Percentiles rank a stretch among this genome's conserved stretches.
Conservation (phyloP, 2,329 filamentous ascomycete species). For the Dothideomycetidae sp. region DNA sequence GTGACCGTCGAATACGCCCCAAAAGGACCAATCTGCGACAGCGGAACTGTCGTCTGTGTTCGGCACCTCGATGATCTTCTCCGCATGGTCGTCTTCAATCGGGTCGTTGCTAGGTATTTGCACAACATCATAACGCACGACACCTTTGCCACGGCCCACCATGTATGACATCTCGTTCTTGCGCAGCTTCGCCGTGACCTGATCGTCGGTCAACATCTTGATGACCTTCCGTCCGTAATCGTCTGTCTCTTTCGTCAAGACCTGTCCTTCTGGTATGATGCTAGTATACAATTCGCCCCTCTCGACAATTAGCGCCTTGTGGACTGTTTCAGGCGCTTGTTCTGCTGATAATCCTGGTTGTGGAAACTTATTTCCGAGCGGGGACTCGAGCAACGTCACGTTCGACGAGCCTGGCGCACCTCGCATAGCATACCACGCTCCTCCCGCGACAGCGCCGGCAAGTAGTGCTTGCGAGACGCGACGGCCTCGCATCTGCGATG, state of each 20-base stretch:
- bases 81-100: conserved; percentile 95
- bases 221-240: conserved; percentile 73
- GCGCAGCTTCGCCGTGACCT: conserved; percentile 78
- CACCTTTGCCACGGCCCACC: conserved; percentile 76
- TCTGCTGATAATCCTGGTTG: conserved; percentile 20
- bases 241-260: conserved; percentile 76
- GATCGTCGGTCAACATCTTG: conserved; percentile 92
- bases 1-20: conserved; percentile 97
- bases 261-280: conserved; percentile 69
- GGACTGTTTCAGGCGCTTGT: conserved; percentile 39
- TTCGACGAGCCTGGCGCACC: conserved; percentile 1
- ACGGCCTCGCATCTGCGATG: conserved; percentile 57
- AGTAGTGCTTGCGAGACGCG: conserved; percentile 54
- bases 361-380: neutral
- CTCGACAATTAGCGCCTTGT: conserved; percentile 67
- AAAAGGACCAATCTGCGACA: conserved; percentile 96
- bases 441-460: conserved; percentile 55
- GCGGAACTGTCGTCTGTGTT: conserved; percentile 40
- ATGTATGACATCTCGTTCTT: conserved; percentile 84
- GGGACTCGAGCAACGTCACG: neutral
- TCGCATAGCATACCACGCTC: conserved; percentile 51
- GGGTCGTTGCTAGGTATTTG: conserved; percentile 94
- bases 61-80: conserved; percentile 91
- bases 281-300: conserved; percentile 83
- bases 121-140: conserved; percentile 86